These are phyloP conservation scores for Xylaria palmicola DNA, from an alignment of 495 filamentous ascomycete genomes.

Conservation along the genomic window DNA sequence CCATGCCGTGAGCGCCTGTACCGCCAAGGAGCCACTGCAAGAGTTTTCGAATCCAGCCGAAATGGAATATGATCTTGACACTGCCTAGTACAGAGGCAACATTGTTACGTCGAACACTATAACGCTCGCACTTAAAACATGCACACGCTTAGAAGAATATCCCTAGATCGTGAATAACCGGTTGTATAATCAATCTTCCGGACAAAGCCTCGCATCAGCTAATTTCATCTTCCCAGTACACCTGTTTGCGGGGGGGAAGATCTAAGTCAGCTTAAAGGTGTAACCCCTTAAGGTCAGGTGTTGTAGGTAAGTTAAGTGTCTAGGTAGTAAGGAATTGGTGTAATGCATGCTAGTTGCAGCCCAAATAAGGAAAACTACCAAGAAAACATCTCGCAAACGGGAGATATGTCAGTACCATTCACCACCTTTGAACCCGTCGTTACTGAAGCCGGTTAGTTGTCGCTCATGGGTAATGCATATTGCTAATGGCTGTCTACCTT, in stretches of 20 bases:
- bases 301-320: no score
- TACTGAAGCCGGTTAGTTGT: background rate
- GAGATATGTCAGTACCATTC: background rate
- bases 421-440: background rate
- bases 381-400: background rate
- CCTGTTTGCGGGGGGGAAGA: no score
- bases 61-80: constrained; percentile 15
- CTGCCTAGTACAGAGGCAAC: constrained; percentile 5
- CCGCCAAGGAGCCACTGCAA: background rate
- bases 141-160: no score
- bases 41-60: constrained; percentile 9
- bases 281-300: no score
- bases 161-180: no score
- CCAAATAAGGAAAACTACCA: background rate
- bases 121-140: no score
- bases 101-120: constrained; percentile 4
- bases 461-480: background rate
- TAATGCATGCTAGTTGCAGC: background rate
- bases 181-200: no score
- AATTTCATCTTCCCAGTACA: no score
- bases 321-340: background rate
- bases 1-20: constrained; percentile 9
- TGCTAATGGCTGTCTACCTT: background rate
- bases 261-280: no score
- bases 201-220: no score